phyloP scores from a whole-genome alignment of 495 filamentous ascomycete species.

The Aspergillus ellipticus region DNA sequence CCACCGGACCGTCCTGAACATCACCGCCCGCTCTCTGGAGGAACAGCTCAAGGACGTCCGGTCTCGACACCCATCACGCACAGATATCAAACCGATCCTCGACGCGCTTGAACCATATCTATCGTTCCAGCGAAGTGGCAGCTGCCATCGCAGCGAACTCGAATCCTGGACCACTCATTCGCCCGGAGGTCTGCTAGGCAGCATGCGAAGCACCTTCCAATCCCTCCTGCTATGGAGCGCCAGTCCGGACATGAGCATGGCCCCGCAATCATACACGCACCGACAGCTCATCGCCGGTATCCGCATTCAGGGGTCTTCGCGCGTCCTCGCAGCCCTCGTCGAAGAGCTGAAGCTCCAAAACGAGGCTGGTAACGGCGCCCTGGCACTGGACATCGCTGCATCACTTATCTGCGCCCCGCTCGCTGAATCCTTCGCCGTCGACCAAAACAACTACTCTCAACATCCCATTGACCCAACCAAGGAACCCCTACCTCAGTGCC shows the following conservation, averaged over 20 bases:
- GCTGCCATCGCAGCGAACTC: slow-evolving; percentile 66
- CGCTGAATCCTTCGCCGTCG: slow-evolving; percentile 42
- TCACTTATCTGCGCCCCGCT: slow-evolving; percentile 72
- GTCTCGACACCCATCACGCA: slow-evolving; percentile 60
- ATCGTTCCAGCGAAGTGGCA: slow-evolving; percentile 60
- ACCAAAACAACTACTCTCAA: slow-evolving; percentile 33
- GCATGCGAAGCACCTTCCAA: slow-evolving; percentile 63
- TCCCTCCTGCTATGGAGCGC: slow-evolving; percentile 70
- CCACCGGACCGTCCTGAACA: slow-evolving; percentile 77
- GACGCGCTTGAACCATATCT: slow-evolving; percentile 66
- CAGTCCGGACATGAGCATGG: slow-evolving; percentile 57
- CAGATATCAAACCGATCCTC: slow-evolving; percentile 69
- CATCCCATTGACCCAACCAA: slow-evolving; percentile 40
- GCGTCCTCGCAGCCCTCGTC: slow-evolving; percentile 58
- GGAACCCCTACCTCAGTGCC: slow-evolving; percentile 35
- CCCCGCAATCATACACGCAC: slow-evolving; percentile 75
- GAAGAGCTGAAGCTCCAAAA: slow-evolving; percentile 64
- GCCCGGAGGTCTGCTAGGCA: slow-evolving; percentile 57
- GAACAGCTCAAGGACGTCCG: slow-evolving; percentile 70
- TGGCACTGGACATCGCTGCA: slow-evolving; percentile 70
- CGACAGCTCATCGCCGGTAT: slow-evolving; percentile 64
- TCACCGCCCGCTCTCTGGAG: slow-evolving; percentile 74
- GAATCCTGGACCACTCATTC: slow-evolving; percentile 67
- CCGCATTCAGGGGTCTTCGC: slow-evolving; percentile 65
- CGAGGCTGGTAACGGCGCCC: slow-evolving; percentile 50